phyloP scores from a whole-genome alignment of 179 eudicot genomes.

The Nepenthes alata region DNA sequence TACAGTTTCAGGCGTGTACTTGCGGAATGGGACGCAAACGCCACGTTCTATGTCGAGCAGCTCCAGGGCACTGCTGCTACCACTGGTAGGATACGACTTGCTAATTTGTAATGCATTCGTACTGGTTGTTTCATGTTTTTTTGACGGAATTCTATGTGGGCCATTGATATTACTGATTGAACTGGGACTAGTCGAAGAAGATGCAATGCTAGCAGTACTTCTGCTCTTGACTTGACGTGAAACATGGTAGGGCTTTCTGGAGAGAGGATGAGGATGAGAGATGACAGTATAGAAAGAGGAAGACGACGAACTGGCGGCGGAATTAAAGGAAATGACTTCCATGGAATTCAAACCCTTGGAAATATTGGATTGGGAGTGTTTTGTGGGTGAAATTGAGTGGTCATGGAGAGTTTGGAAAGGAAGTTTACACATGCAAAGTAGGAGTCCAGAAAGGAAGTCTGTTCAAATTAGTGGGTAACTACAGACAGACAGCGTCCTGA shows the following conservation, averaged over 20 bases:
- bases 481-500: too few relatives aligned
- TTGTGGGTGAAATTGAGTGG: not conserved
- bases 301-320: slow-evolving; percentile 12
- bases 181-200: not conserved
- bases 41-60: slow-evolving; percentile 91
- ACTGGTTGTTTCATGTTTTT: too few relatives aligned
- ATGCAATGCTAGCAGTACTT: slow-evolving; percentile 6
- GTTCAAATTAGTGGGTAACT: too few relatives aligned
- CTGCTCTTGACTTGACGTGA: slow-evolving; percentile 13
- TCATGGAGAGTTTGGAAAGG: too few relatives aligned
- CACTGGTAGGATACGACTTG: slow-evolving; percentile 3
- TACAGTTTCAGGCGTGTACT: slow-evolving; percentile 73
- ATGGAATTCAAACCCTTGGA: slow-evolving; percentile 8
- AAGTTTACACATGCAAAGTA: too few relatives aligned
- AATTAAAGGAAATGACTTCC: slow-evolving; percentile 18
- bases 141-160: not conserved
- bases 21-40: slow-evolving; percentile 93
- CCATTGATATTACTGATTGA: not conserved
- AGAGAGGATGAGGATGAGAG: slow-evolving; percentile 7
- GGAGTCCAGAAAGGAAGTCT: too few relatives aligned
- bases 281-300: slow-evolving; percentile 10
- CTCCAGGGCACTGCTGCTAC: slow-evolving; percentile 50
- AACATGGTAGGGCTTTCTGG: not conserved
- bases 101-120: slow-evolving; percentile 19
- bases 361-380: slow-evolving; percentile 1